A percentile compares a stretch with the other conserved stretches of the same genome.
Conservation (phyloP, 2,329 filamentous ascomycete genomes). For the Venturia aucupariae region DNA sequence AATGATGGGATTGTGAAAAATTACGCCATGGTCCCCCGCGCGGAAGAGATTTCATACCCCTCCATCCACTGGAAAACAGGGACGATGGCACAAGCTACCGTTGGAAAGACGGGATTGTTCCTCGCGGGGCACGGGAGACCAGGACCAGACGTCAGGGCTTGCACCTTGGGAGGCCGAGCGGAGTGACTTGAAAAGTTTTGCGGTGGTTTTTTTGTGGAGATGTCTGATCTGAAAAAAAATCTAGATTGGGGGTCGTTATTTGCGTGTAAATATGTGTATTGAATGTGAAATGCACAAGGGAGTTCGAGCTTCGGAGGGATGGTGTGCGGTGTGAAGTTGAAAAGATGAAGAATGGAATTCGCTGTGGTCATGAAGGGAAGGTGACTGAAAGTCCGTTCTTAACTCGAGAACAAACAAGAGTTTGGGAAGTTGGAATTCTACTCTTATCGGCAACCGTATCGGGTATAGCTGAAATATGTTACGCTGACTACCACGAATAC, state of each 20-base stretch:
- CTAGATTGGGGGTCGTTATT: background rate
- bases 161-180: background rate
- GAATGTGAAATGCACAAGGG: too few relatives aligned
- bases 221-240: conserved; percentile 6
- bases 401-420: background rate
- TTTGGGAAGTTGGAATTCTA: background rate
- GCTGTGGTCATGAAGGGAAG: background rate
- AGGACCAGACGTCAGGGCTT: background rate
- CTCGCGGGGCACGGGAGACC: background rate
- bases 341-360: background rate
- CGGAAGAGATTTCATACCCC: background rate
- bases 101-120: background rate
- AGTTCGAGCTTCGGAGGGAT: too few relatives aligned
- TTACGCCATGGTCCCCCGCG: background rate
- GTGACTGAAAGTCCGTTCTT: background rate
- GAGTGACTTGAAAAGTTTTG: conserved; percentile 8
- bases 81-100: background rate
- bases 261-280: background rate
- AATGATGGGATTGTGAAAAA: background rate
- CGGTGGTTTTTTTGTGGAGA: conserved; percentile 1
- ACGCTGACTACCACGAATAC: background rate
- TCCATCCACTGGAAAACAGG: background rate
- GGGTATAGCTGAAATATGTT: background rate
- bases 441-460: background rate
- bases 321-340: too few relatives aligned